Evolutionary conservation across 2,329 filamentous ascomycete genomes (phyloP).

Genomic region (Cladosporium sphaerospermum): DNA sequence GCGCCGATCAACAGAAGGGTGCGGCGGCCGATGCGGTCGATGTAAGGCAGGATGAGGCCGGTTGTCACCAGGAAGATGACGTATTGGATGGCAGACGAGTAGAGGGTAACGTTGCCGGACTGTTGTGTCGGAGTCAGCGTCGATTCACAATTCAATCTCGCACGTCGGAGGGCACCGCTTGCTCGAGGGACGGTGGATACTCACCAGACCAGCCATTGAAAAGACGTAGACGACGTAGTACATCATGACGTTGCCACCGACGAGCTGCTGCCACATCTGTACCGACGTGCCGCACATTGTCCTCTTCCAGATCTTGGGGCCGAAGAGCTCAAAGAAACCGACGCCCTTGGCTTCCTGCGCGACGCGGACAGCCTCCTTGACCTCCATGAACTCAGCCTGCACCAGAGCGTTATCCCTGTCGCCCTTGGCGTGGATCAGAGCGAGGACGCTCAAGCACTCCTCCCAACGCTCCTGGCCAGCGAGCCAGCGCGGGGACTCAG

Average conservation of each 20-base stretch:
- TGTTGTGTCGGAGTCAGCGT: background rate
- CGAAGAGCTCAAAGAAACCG: conserved; percentile 38
- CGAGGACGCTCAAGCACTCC: conserved; percentile 36
- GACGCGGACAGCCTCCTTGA: conserved; percentile 33
- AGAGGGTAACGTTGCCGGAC: conserved; percentile 47
- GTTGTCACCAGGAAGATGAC: conserved; percentile 78
- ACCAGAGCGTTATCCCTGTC: conserved; percentile 38
- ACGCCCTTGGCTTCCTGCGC: conserved; percentile 35
- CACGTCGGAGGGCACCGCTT: no score
- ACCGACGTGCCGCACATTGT: conserved; percentile 51
- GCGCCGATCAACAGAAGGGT: conserved; percentile 59
- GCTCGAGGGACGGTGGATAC: background rate
- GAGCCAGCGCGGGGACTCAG: conserved; percentile 42
- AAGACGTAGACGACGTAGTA: conserved; percentile 54
- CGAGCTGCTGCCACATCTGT: conserved; percentile 51
- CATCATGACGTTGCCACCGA: conserved; percentile 27
- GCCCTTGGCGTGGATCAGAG: conserved; percentile 36
- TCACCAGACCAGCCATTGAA: conserved; percentile 58
- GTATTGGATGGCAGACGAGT: conserved; percentile 66
- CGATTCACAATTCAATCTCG: background rate
- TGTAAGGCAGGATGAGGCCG: conserved; percentile 64
- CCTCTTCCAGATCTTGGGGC: conserved; percentile 51
- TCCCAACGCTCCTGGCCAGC: conserved; percentile 42
- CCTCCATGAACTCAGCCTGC: conserved; percentile 43
- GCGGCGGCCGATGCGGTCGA: conserved; percentile 71